phyloP scores from a whole-genome alignment of 179 eudicot genomes.

The Beta corolliflora region DNA sequence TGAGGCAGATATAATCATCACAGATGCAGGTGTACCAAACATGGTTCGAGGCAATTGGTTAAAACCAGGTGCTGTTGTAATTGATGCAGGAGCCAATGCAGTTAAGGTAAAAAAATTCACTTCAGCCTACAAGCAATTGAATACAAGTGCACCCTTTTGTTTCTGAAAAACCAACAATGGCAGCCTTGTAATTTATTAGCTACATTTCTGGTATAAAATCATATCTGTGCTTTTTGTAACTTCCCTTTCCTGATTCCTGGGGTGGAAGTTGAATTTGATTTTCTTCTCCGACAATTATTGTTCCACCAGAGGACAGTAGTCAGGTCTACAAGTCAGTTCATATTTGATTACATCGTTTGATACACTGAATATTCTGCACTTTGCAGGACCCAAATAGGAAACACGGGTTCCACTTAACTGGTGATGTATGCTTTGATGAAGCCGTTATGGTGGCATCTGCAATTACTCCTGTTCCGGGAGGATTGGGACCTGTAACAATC shows the following conservation, averaged over 20 bases:
- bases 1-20: slow-evolving; percentile 53
- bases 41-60: slow-evolving; percentile 60
- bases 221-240: background rate
- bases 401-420: slow-evolving; percentile 42
- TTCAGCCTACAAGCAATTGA: background rate
- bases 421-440: slow-evolving; percentile 67
- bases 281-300: background rate
- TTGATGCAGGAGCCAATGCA: slow-evolving; percentile 53
- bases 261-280: background rate
- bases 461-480: slow-evolving; percentile 68
- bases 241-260: background rate
- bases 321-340: background rate
- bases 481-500: slow-evolving; percentile 60
- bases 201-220: background rate
- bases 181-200: background rate
- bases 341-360: background rate
- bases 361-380: background rate
- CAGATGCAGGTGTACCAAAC: slow-evolving; percentile 58
- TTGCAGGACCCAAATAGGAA: slow-evolving; percentile 46
- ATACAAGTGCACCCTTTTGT: background rate
- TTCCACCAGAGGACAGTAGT: background rate
- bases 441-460: slow-evolving; percentile 50
- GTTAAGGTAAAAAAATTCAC: slow-evolving; percentile 39
- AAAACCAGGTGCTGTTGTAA: slow-evolving; percentile 53
- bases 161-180: background rate